phyloP scores from a whole-genome alignment of 2,329 filamentous ascomycete species.

The Pseudogymnoascus sp. region DNA sequence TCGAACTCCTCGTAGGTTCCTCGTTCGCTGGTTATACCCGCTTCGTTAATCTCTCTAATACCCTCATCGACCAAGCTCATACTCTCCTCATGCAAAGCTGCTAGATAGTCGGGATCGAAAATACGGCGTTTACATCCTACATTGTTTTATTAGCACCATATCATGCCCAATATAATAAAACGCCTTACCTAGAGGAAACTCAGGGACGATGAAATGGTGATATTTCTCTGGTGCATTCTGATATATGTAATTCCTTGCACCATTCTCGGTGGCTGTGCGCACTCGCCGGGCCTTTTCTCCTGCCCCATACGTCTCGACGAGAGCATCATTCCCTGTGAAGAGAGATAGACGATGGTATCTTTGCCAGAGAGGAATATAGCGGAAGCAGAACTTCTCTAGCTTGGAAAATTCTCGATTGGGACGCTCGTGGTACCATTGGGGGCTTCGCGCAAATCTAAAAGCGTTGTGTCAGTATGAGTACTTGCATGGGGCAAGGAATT shows the following conservation, averaged over 20 bases:
- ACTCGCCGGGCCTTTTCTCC: conserved; percentile 13
- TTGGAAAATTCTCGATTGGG: conserved; percentile 26
- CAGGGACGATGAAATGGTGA: conserved; percentile 9
- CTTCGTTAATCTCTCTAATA: conserved; percentile 13
- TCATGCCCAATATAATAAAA: not conserved
- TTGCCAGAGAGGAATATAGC: conserved; percentile 21
- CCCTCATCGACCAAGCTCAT: conserved; percentile 11
- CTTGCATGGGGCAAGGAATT: not conserved
- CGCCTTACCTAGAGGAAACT: conserved; percentile 12
- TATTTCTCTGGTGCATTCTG: conserved; percentile 9
- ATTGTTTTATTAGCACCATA: not conserved
- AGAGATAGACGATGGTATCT: conserved; percentile 17
- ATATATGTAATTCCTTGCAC: not conserved
- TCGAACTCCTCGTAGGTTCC: conserved; percentile 13
- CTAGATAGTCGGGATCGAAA: conserved; percentile 26
- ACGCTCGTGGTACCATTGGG: conserved; percentile 30
- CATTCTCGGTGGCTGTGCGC: conserved; percentile 1
- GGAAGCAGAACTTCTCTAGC: conserved; percentile 26
- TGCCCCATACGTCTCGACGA: conserved; percentile 18
- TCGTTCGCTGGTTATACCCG: conserved; percentile 11
- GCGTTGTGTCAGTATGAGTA: not conserved
- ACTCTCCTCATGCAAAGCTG: conserved; percentile 12
- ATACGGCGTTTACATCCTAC: conserved; percentile 27
- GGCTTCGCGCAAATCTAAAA: conserved; percentile 15
- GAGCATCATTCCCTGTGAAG: conserved; percentile 18